Evolutionary conservation across 768 basidiomycete species (phyloP).

Genomic region (Cyclocybe aegerita): DNA sequence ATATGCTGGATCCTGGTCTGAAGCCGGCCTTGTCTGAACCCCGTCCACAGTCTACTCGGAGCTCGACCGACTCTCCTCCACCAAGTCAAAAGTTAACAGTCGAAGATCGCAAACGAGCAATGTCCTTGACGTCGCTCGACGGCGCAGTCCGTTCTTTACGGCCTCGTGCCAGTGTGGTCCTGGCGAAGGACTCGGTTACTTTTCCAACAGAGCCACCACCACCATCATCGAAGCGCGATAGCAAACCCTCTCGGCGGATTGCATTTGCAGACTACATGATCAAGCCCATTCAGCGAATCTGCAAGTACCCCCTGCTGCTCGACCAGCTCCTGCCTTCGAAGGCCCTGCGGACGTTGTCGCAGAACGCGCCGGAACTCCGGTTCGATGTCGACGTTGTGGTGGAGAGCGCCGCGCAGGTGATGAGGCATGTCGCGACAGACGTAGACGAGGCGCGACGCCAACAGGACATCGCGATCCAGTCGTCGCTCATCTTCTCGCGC

Average conservation of each 20-base stretch:
- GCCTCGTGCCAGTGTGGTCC: slow-evolving; percentile 30
- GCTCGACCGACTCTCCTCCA: slow-evolving; percentile 13
- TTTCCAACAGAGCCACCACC: slow-evolving; percentile 14
- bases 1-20: slow-evolving; percentile 28
- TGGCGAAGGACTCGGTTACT: slow-evolving; percentile 28
- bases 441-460: slow-evolving; percentile 80
- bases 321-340: slow-evolving; percentile 57
- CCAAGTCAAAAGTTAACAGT: slow-evolving; percentile 11
- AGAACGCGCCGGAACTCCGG: slow-evolving; percentile 11
- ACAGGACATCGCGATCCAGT: slow-evolving; percentile 65
- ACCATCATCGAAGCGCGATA: slow-evolving; percentile 15
- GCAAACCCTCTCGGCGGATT: slow-evolving; percentile 39
- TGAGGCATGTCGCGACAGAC: slow-evolving; percentile 72
- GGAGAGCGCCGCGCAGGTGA: slow-evolving; percentile 59
- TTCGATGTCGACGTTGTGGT: slow-evolving; percentile 44
- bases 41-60: slow-evolving; percentile 18
- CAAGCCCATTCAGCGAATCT: slow-evolving; percentile 95
- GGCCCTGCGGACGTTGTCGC: slow-evolving; percentile 23
- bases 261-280: slow-evolving; percentile 88
- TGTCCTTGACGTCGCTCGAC: slow-evolving; percentile 55
- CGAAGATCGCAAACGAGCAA: slow-evolving; percentile 37
- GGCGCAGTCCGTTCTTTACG: slow-evolving; percentile 38
- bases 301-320: slow-evolving; percentile 91
- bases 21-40: slow-evolving; percentile 20
- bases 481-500: slow-evolving; percentile 66